A percentile compares a stretch with the other conserved stretches of the same genome.
These are phyloP conservation scores for Proteromonas lacertae DNA, from an alignment of 352 stramenopile species.

Conservation along the genomic window DNA sequence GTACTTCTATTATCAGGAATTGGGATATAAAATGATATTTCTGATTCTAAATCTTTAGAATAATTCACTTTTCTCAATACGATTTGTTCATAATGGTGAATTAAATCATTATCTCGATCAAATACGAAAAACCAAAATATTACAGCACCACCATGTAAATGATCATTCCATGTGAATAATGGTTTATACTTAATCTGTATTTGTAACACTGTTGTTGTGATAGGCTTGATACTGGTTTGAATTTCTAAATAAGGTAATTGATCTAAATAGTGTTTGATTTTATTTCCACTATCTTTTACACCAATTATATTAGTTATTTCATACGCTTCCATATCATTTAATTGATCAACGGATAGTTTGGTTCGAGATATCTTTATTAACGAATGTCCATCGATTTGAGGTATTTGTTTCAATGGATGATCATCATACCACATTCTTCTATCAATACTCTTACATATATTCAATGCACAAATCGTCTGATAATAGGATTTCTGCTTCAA, in stretches of 20 bases:
- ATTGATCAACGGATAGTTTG: conserved; percentile 5
- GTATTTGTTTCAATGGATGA: conserved; percentile 59
- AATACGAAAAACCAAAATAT: conserved; percentile 91
- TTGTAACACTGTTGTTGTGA: conserved; percentile 66
- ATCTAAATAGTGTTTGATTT: conserved; percentile 7
- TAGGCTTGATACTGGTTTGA: conserved; percentile 48
- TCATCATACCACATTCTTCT: conserved; percentile 78
- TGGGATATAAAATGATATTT: conserved; percentile 71
- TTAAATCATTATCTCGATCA: conserved; percentile 43
- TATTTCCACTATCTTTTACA: conserved; percentile 11
- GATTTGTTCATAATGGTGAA: conserved; percentile 65
- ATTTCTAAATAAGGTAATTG: conserved; percentile 32
- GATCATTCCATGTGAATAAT: conserved; percentile 35
- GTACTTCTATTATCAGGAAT: conserved; percentile 56
- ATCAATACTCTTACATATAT: conserved; percentile 82
- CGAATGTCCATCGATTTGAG: conserved; percentile 35
- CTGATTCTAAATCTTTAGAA: conserved; percentile 1
- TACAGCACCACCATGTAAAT: conserved; percentile 32
- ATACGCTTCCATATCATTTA: conserved; percentile 11
- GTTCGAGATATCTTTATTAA: conserved; percentile 33
- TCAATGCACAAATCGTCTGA: conserved; percentile 58
- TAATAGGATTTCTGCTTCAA: conserved; percentile 42
- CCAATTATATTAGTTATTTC: conserved; percentile 9
- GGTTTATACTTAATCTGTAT: conserved; percentile 33
- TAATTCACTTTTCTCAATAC: conserved; percentile 29